A percentile compares a stretch with the other conserved stretches of the same genome.
Conservation (phyloP, 2,329 filamentous ascomycete species). For the Colletotrichum theobromicola region DNA sequence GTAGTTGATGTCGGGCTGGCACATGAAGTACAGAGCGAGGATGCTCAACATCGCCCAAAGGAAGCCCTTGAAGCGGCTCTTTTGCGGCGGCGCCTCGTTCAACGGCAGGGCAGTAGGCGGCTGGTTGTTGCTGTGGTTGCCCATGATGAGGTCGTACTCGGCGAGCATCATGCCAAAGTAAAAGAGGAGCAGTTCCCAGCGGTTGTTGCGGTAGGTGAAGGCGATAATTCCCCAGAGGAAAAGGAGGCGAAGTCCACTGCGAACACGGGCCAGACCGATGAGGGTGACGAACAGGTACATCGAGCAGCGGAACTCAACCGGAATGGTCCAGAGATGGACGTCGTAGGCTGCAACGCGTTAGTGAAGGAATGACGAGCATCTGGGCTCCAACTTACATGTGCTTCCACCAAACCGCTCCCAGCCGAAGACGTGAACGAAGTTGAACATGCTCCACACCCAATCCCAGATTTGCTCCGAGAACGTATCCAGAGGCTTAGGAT, state of each 20-base stretch:
- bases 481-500: constrained; percentile 44
- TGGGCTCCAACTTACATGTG: constrained; percentile 37
- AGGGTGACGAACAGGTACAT: constrained; percentile 62
- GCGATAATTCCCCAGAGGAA: constrained; percentile 45
- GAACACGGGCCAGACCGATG: constrained; percentile 53
- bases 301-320: constrained; percentile 64
- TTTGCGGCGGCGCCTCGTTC: constrained; percentile 23
- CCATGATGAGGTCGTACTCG: constrained; percentile 57
- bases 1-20: constrained; percentile 45
- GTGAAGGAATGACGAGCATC: background rate
- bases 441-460: constrained; percentile 53
- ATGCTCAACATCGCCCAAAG: constrained; percentile 49
- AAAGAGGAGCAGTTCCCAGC: constrained; percentile 60
- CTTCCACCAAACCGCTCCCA: constrained; percentile 54
- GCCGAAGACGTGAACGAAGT: constrained; percentile 56
- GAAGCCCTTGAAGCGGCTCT: constrained; percentile 1
- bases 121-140: constrained; percentile 43
- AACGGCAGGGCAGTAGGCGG: constrained; percentile 24
- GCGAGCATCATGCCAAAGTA: constrained; percentile 57
- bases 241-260: constrained; percentile 45
- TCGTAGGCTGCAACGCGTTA: constrained; percentile 48
- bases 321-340: constrained; percentile 68
- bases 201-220: constrained; percentile 51
- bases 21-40: constrained; percentile 58
- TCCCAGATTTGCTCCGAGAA: constrained; percentile 45